Percentiles rank a stretch among this genome's conserved stretches.
These are phyloP conservation scores for Heliocybe sulcata DNA, from an alignment of 1,284 basidiomycete species.

Conservation along the genomic window DNA sequence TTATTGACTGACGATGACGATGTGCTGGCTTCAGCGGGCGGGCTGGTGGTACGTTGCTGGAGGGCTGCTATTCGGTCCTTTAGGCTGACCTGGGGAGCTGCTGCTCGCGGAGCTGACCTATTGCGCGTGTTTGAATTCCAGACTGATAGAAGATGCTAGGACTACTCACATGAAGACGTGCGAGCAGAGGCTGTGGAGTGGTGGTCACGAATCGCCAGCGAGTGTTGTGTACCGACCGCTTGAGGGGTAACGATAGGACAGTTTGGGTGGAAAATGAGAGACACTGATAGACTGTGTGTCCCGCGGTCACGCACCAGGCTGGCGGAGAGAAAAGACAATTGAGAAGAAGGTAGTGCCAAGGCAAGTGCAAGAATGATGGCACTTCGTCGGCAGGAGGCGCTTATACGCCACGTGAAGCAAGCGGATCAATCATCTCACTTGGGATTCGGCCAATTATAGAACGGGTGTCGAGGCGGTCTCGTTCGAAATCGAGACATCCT, in stretches of 20 bases:
- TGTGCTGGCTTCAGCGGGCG: conserved; percentile 13
- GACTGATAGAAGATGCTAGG: not conserved
- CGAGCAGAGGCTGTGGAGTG: not conserved
- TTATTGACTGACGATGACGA: conserved; percentile 21
- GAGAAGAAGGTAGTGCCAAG: not conserved
- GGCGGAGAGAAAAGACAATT: not conserved
- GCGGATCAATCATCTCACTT: not conserved
- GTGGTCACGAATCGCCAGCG: conserved; percentile 1
- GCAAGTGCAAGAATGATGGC: not conserved
- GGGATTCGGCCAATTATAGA: not conserved
- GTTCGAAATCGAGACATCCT: too few species aligned
- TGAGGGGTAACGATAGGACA: not conserved
- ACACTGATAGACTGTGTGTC: not conserved
- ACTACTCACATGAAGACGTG: not conserved
- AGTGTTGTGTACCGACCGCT: not conserved
- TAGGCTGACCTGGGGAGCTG: conserved; percentile 47
- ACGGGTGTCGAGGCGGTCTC: too few species aligned
- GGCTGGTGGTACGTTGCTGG: conserved; percentile 46
- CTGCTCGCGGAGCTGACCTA: conserved; percentile 26
- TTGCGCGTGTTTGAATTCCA: not conserved
- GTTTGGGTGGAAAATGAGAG: not conserved
- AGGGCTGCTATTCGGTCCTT: conserved; percentile 73
- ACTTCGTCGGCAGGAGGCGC: not conserved
- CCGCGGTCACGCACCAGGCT: not conserved
- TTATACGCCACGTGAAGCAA: not conserved